Base-by-base conservation (phyloP, 345 rosid species). In the Ceriops zippeliana region DNA sequence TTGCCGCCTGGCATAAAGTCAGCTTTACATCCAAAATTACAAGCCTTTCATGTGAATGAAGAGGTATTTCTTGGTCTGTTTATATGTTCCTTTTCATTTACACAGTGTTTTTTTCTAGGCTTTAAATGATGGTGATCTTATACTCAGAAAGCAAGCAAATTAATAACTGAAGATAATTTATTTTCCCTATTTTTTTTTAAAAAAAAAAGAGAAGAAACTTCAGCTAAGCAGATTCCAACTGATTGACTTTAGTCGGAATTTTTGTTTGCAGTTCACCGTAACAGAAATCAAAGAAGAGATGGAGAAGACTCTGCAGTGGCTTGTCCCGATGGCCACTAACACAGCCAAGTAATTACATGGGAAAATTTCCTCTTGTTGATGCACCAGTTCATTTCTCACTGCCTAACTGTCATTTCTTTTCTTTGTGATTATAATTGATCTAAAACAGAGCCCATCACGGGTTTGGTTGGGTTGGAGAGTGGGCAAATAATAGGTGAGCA, bases 251-350 rank as follows among this genome's bases (percentile, higher is more conserved):
- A 49, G 63, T 13, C 61, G 57, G 30, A 46, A n/a, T 54, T 67
- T 57, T 52, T 56, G 27, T 64, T 37, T 79, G 70, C 87, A 91
- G 98, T 78, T 82, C 37, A 70, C 91, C 8, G 37, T 86, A 31
- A 62, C 82, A 59, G 86, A 84, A 69, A 83, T 91, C 53, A 88
- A 89, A 78, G 87, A 84, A 73, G 90, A 88, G 74, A 88, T 91
- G 92, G 93, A 88, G 73, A 95, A 90, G 81, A 90, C 86, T 15
- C 83, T 90, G 32, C 78, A 82, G 28, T 95, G 99, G 99, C 89
- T 95, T 62, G 89, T 86, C 68, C 96, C 93, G 1, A 62, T 91
- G 37, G 91, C 99, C 59, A 37, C 86, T 51, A 91, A 90, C 76
- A 91, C 99, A 28, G 86, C 90, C 60, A 90, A 88, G 98, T 95